Base-by-base conservation (phyloP, 31 red algal species). In the Bonnemaisonia californica region DNA sequence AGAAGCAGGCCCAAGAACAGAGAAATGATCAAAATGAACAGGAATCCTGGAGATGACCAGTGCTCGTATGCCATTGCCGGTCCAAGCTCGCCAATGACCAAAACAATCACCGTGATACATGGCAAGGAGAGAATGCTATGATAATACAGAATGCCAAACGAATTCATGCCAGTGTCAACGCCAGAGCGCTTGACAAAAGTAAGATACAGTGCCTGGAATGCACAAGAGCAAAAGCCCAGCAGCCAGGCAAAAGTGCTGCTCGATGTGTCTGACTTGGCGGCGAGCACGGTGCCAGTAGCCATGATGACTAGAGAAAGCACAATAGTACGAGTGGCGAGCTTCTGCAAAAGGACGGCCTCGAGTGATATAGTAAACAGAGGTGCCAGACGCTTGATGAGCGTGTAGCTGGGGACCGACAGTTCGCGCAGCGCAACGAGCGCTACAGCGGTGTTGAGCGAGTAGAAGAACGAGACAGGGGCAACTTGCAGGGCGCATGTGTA, bases 191-290 rank as follows among this genome's bases (percentile, higher is more conserved):
- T 98, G 41, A 98, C 95, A 69, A 91, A 88, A 1, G 85, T 85
- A n/a, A 98, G 76, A 74, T 94, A 98, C 30, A 90, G 47, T 1
- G 91, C 95, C 78, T 98, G 95, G 28, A 93, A 92, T 1, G 73
- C 47, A 58, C 95, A 98, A 19, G 88, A 92, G 18, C 75, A 57
- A 23, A 98, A 77, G 40, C 95, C 95, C 24, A 91, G 62, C 16
- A 79, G 3, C 87, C 91, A 98, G 27, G 83, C 92, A 78, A 76
- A 80, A 1, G 71, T 78, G 27, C 87, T 63, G 40, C 82, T 84
- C 2, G 74, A 66, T 8, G 57, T 29, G 55, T 98, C 95, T 13
- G 79, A 74, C 12, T 85, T 82, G 0, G 91, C 87, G 22, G 91
- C 91, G 4, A 98, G 54, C 13, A 98, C 74, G 1, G 95, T 92